A percentile compares a stretch with the other conserved stretches of the same genome.
phyloP scores from a whole-genome alignment of 2,329 filamentous ascomycete genomes.

The Coniochaeta sp. region DNA sequence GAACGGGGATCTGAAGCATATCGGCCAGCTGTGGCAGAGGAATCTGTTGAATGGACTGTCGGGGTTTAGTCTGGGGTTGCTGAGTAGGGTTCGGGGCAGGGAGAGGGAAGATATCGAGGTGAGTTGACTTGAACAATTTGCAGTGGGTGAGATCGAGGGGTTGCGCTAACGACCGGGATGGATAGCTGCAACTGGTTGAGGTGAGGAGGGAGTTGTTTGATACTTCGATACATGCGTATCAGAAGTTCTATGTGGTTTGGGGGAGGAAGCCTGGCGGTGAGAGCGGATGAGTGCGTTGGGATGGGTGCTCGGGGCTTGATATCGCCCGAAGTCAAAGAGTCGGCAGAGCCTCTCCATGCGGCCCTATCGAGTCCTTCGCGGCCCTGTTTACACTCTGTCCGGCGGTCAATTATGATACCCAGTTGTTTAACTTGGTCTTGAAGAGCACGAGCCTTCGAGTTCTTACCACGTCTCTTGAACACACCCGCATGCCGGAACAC shows the following conservation, averaged over 20 bases:
- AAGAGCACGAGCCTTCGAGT: no score
- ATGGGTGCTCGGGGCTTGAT: no score
- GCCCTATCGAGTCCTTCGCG: no score
- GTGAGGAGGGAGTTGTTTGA: constrained; percentile 41
- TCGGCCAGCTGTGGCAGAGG: constrained; percentile 22
- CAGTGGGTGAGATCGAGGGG: no score
- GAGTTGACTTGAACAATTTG: constrained; percentile 16
- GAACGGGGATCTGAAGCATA: constrained; percentile 18
- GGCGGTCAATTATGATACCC: no score
- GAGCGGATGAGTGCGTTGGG: neutral
- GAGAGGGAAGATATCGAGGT: constrained; percentile 43
- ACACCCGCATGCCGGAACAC: no score
- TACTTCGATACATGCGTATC: constrained; percentile 39
- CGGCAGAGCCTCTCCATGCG: no score
- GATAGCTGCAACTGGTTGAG: constrained; percentile 42
- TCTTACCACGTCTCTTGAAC: no score
- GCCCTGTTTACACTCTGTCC: no score
- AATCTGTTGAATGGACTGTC: constrained; percentile 22
- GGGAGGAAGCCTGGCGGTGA: constrained; percentile 37
- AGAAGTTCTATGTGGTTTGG: constrained; percentile 41
- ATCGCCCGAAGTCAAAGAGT: no score
- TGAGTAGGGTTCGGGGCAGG: constrained; percentile 28
- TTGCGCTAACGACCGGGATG: no score
- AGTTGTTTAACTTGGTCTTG: no score
- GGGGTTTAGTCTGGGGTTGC: constrained; percentile 21